These are phyloP conservation scores for Picocystis sp. DNA, from an alignment of 163 green algal species.

Conservation along the genomic window DNA sequence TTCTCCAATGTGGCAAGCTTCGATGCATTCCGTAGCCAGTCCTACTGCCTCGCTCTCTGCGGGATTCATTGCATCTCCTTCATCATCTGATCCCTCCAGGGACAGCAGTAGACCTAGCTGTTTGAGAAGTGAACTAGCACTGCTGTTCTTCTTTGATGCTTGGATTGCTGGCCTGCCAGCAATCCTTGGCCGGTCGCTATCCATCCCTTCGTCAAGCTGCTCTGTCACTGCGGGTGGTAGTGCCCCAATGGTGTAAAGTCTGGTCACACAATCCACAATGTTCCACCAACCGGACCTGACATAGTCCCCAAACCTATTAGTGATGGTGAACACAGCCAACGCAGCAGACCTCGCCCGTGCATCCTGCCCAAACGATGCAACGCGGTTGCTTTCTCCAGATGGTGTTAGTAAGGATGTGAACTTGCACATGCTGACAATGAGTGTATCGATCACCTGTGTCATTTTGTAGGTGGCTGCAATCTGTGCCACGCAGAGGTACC, in stretches of 20 bases:
- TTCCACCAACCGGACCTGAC: slow-evolving; percentile 63
- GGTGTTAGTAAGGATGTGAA: slow-evolving; percentile 42
- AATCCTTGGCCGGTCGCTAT: slow-evolving; percentile 7
- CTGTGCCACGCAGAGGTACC: slow-evolving; percentile 20
- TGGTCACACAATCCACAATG: slow-evolving; percentile 63
- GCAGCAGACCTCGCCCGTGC: slow-evolving; percentile 44
- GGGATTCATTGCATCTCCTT: slow-evolving; percentile 4
- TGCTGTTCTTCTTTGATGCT: slow-evolving; percentile 1
- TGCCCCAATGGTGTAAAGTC: slow-evolving; percentile 55
- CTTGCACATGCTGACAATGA: slow-evolving; percentile 36
- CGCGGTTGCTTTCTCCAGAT: slow-evolving; percentile 19
- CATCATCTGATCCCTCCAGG: slow-evolving; percentile 6
- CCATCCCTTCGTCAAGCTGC: slow-evolving; percentile 6
- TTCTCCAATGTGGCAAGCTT: slow-evolving; percentile 59
- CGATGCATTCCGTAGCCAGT: slow-evolving; percentile 17
- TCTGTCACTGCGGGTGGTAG: slow-evolving; percentile 41
- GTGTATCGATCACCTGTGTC: slow-evolving; percentile 54
- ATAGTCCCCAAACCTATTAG: slow-evolving; percentile 63
- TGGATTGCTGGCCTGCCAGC: no score
- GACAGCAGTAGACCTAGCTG: slow-evolving; percentile 16
- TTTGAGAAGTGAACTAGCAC: slow-evolving; percentile 8
- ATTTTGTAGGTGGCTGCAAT: slow-evolving; percentile 28
- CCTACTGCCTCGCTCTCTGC: slow-evolving; percentile 26
- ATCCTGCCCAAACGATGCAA: slow-evolving; percentile 47
- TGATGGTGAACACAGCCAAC: slow-evolving; percentile 53